Evolutionary conservation across 2,329 filamentous ascomycete genomes (phyloP).

Genomic region (Fusarium metavorans): DNA sequence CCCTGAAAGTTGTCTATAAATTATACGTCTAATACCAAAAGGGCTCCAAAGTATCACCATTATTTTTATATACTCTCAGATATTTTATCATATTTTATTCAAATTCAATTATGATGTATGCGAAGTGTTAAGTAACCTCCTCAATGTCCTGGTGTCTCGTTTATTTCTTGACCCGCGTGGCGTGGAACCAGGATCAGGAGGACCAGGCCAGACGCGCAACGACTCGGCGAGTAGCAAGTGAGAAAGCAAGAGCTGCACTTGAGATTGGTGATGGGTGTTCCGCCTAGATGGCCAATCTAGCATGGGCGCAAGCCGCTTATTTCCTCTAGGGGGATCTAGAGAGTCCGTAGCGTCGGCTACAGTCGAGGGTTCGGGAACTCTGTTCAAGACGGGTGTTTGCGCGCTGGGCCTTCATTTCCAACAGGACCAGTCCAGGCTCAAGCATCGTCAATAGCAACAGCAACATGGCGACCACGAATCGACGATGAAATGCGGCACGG

Average conservation of each 20-base stretch:
- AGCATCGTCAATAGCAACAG: conserved; percentile 7
- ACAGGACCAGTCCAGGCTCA: conserved; percentile 35
- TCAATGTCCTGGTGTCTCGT: neutral
- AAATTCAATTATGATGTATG: neutral
- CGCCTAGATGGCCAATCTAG: conserved; percentile 31
- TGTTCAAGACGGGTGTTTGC: conserved; percentile 33
- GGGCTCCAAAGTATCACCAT: neutral
- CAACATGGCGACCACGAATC: conserved; percentile 14
- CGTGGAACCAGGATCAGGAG: conserved; percentile 32
- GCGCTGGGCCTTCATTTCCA: conserved; percentile 41
- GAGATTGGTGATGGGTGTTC: conserved; percentile 46
- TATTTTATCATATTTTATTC: neutral
- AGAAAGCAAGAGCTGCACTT: conserved; percentile 42
- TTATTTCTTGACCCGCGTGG: neutral
- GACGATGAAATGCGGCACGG: conserved; percentile 9
- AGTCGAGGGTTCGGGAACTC: conserved; percentile 14
- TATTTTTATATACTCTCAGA: neutral
- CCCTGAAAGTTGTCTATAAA: neutral
- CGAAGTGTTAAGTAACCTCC: neutral
- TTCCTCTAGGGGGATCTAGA: conserved; percentile 25
- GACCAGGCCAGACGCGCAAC: conserved; percentile 30
- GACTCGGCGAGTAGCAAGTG: conserved; percentile 40
- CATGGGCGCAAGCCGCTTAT: conserved; percentile 39
- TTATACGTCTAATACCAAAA: neutral
- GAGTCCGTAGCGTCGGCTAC: conserved; percentile 27